phyloP scores from a whole-genome alignment of 306 rosid genomes.

The Casuarina glauca region DNA sequence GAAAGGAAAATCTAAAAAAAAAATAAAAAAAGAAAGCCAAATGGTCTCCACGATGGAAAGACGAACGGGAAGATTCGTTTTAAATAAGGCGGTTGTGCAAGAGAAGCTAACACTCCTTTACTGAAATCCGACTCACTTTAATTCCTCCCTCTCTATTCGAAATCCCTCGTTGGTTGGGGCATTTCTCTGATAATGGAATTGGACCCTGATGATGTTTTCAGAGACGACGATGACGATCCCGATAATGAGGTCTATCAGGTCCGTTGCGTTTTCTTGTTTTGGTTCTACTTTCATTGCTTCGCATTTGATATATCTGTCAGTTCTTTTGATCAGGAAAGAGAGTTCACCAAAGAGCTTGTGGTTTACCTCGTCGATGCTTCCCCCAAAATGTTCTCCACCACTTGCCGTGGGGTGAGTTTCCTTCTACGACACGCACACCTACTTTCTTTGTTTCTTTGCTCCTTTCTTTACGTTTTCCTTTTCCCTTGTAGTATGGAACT shows the following conservation, averaged over 20 bases:
- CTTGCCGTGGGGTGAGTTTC: conserved; percentile 52
- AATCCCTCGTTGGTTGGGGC: neutral
- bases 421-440: neutral
- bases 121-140: neutral
- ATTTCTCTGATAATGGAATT: conserved; percentile 44
- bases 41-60: too few species aligned
- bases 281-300: neutral
- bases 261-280: neutral
- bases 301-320: neutral
- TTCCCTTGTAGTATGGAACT: neutral
- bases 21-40: too few species aligned
- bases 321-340: conserved; percentile 46
- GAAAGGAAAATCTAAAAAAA: too few species aligned
- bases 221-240: conserved; percentile 77
- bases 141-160: neutral
- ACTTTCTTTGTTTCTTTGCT: neutral
- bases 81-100: too few species aligned
- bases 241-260: conserved; percentile 51
- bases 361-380: conserved; percentile 91
- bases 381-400: conserved; percentile 70
- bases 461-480: neutral
- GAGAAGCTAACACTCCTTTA: neutral
- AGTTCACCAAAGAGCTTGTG: conserved; percentile 60
- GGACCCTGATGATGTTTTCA: conserved; percentile 81
- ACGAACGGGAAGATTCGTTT: too few species aligned